Base-by-base conservation (phyloP, 164 flowering plant genomes). In the Vitis riparia region DNA sequence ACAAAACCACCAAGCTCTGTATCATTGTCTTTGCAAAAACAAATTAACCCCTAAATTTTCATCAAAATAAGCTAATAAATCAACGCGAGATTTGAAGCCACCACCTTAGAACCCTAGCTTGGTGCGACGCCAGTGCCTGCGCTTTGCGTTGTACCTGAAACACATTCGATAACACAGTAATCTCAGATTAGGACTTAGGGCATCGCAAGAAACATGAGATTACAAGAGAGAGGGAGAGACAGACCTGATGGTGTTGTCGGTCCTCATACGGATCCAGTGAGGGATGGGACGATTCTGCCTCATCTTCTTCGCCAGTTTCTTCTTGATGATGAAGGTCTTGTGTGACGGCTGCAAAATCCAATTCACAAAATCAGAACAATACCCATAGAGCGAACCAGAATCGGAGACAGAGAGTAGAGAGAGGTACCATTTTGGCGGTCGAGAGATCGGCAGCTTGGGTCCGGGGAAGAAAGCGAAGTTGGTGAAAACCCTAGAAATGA, bases 81-180 rank as follows among this genome's bases (percentile, higher is more conserved):
- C 5, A 53, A n/a, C 14, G 11, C 14, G 12, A n/a, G 14, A 5
- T 14, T 53, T n/a, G 16, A 48, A 10, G 2, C 52, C 37, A 55
- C 37, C 61, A 71, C 55, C 79, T 86, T 51, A 88, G 75, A 88
- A 88, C 17, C 92, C 90, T 29, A 88, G 88, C 83, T 88, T 86
- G 51, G 90, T 89, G 3, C 89, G 81, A 61, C 90, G 86, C 89
- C 90, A 85, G 84, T 88, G 90, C 83, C 90, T 84, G 74, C 89
- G 88, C 80, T 89, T 89, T 23, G 89, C 89, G 32, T 87, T 89
- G 78, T 86, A 89, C 82, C 90, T 86, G 76, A 62, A 16, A 48
- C 27, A 56, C 4, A 66, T 3, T 47, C 53, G 32, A 13, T 5
- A 55, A 19, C 44, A 37, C 44, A 6, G 44, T 15, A 13, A 48